Conservation (phyloP, 495 filamentous ascomycete species). For the Endocarpon pusillum region DNA sequence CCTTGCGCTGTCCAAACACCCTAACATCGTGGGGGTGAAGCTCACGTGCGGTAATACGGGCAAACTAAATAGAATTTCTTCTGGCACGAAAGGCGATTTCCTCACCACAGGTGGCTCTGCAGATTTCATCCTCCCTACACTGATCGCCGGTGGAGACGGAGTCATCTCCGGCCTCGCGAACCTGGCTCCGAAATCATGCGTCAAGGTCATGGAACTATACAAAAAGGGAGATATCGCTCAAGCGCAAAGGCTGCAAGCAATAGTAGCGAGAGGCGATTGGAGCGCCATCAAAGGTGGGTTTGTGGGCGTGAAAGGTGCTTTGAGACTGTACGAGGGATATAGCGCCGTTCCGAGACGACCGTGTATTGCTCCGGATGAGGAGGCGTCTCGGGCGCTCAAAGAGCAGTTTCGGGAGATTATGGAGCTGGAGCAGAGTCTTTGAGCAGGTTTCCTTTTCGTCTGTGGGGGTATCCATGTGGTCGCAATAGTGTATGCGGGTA, state of each 20-base stretch:
- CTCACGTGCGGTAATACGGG: constrained; percentile 90
- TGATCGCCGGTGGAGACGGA: constrained; percentile 70
- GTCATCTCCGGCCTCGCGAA: constrained; percentile 78
- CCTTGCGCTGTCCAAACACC: constrained; percentile 52
- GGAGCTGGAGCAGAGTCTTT: too few species aligned
- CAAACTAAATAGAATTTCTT: constrained; percentile 67
- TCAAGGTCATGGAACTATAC: constrained; percentile 57
- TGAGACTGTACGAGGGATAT: constrained; percentile 61
- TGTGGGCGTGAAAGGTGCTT: constrained; percentile 64
- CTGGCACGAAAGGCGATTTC: constrained; percentile 42
- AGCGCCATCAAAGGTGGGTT: constrained; percentile 72
- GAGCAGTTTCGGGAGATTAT: too few species aligned
- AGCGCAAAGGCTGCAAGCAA: constrained; percentile 59
- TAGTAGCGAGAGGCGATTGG: constrained; percentile 77
- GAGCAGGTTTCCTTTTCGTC: too few species aligned
- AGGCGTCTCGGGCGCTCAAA: too few species aligned
- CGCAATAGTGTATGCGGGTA: too few species aligned
- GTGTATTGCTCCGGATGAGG: constrained; percentile 46
- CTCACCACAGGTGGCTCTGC: constrained; percentile 75
- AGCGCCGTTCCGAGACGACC: constrained; percentile 63
- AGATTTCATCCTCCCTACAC: constrained; percentile 75
- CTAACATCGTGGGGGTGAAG: constrained; percentile 83
- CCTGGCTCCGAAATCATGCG: constrained; percentile 61
- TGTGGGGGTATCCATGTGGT: too few species aligned
- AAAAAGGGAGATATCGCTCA: constrained; percentile 47